Base-by-base conservation (phyloP, 179 eudicot genomes). In the Spergularia azorica region DNA sequence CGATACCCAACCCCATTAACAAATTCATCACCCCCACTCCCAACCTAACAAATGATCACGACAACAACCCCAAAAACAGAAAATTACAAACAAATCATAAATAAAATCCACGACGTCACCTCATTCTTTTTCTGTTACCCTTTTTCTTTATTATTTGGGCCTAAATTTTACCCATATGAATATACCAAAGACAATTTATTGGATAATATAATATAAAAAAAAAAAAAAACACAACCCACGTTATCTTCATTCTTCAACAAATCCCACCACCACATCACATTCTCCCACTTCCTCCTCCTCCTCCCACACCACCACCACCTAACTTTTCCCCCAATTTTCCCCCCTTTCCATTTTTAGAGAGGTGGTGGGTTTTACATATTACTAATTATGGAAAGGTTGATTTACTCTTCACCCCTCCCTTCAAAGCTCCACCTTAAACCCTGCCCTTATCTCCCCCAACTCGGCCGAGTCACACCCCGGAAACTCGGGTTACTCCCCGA, bases 301-400 rank as follows among this genome's bases (percentile, higher is more conserved):
- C 43, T 10, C 71, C 5, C 9, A 0, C 16, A n/a, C 9, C 62
- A 72, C 46, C 58, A 13, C 59, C 13, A 46, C 48, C 20, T 61
- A 52, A 17, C 74, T 4, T 18, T 21, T 12, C 9, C 69, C 46
- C 54, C 48, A 18, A 39, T 17, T 59, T n/a, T 41, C 73, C 36
- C 56, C 60, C 48, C 36, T 32, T 58, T 36, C 36, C 46, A 46
- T 46, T 46, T 46, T 5, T 46, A 6, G 50, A 8, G 36, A 61
- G 73, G 51, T 39, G 72, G 77, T 36, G 67, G 41, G 9, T 46
- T 46, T 46, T 36, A 36, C 39, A 36, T 2, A 4, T 36, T 26
- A 51, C 69, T 32, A 61, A 70, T 64, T 20, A 92, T 93, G 97
- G 96, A 91, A 86, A 86, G 87, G 84, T 86, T 93, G 60, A 87